Evolutionary conservation across 1,284 basidiomycete species (phyloP).

Genomic region (Calocybe gambosa): DNA sequence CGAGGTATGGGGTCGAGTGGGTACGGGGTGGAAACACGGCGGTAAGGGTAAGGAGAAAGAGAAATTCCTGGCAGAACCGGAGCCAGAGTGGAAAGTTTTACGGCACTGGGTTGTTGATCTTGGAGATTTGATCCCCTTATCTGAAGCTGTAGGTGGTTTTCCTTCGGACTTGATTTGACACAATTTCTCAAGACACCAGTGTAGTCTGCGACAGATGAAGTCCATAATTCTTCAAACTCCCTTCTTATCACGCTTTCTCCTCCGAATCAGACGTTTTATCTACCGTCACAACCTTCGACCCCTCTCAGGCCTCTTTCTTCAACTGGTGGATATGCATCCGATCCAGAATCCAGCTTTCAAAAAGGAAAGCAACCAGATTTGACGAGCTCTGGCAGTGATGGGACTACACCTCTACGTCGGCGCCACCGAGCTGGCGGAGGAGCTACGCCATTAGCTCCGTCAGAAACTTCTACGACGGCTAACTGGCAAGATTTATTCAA

Average conservation of each 20-base stretch:
- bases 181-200: conserved; percentile 15
- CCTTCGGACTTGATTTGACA: neutral
- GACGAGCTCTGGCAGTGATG: conserved; percentile 1
- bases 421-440: conserved; percentile 24
- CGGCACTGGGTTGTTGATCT: conserved; percentile 67
- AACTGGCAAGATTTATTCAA: conserved; percentile 66
- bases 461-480: conserved; percentile 34
- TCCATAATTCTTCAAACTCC: conserved; percentile 65
- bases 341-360: conserved; percentile 51
- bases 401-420: conserved; percentile 21
- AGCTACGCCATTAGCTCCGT: conserved; percentile 1
- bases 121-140: conserved; percentile 51
- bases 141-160: conserved; percentile 49
- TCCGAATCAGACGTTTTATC: conserved; percentile 50
- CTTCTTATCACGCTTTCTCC: conserved; percentile 61
- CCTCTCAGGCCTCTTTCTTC: conserved; percentile 40
- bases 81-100: conserved; percentile 54
- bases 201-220: conserved; percentile 40
- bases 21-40: conserved; percentile 8
- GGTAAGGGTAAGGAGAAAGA: conserved; percentile 40
- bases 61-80: conserved; percentile 19
- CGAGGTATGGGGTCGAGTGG: conserved; percentile 52
- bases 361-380: conserved; percentile 28
- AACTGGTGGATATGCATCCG: conserved; percentile 61
- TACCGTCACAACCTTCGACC: conserved; percentile 31